Base-by-base conservation (phyloP, 176 grass and related monocot species). In the Zizania latifolia region DNA sequence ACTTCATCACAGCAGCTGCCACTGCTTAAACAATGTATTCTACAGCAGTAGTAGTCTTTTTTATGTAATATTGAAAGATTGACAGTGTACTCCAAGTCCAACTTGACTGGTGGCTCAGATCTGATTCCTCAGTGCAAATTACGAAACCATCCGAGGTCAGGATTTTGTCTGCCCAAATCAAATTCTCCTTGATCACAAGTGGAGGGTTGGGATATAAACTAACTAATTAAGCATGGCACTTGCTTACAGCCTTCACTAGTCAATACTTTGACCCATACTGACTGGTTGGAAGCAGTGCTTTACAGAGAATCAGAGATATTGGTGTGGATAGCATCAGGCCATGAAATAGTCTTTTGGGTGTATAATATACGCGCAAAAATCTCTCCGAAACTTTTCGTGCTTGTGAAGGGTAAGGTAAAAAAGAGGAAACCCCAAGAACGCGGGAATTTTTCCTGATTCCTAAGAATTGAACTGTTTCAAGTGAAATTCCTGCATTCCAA, bases 91-190 rank as follows among this genome's bases (percentile, higher is more conserved):
- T 13, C 27, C 62, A n/a, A 50, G 4, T 55, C 33, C n/a, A 43
- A 35, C 9, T 39, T 29, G 35, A 77, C n/a, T 32, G 65, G 12
- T 78, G 41, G 58, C 7, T 62, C 22, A 65, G 78, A 87, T 72
- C 51, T 60, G 51, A 46, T 76, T 34, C 27, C 8, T 37, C 41
- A 71, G 29, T 30, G 32, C 0, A 0, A 55, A 58, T 30, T 24
- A 39, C 0, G 0, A 55, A 78, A 59, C 37, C 30, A 71, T 77
- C 31, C 15, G 6, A 57, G 35, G 21, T 82, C 59, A 65, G 37
- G 37, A 39, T 72, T 72, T 6, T 59, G 29, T 43, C 40, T 0
- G n/a, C 31, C 27, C 15, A 29, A 79, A 79, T 58, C 28, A 46
- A 51, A 45, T 17, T 48, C 26, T 50, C 21, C 33, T 76, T 68